A percentile compares a stretch with the other conserved stretches of the same genome.
These are phyloP conservation scores for Zymoseptoria passerinii DNA, from an alignment of 2,329 filamentous ascomycete species.

Conservation along the genomic window DNA sequence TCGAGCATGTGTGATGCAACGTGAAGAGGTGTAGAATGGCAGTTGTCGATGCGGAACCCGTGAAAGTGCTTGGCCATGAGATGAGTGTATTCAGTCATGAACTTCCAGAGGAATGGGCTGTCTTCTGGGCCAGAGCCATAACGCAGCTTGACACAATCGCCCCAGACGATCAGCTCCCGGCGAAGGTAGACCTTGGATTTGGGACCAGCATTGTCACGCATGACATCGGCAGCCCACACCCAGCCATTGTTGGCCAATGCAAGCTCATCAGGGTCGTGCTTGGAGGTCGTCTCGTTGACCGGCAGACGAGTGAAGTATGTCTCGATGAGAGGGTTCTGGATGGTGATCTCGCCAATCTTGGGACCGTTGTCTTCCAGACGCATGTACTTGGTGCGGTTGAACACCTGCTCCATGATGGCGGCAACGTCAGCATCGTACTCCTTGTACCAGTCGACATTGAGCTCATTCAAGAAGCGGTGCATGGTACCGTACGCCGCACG, in stretches of 20 bases:
- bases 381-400: constrained; percentile 90
- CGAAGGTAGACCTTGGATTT: constrained; percentile 88
- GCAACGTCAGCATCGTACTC: constrained; percentile 81
- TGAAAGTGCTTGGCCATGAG: constrained; percentile 91
- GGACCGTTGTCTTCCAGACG: constrained; percentile 89
- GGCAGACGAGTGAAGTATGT: constrained; percentile 90
- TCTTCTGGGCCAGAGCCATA: constrained; percentile 76
- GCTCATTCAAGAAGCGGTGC: constrained; percentile 62
- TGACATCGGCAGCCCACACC: constrained; percentile 95
- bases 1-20: constrained; percentile 94
- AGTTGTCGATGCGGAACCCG: constrained; percentile 95
- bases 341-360: constrained; percentile 69
- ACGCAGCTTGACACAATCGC: constrained; percentile 92
- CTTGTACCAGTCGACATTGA: constrained; percentile 82
- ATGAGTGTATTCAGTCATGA: constrained; percentile 87
- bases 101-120: constrained; percentile 89
- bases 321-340: constrained; percentile 76
- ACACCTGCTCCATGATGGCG: constrained; percentile 82
- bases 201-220: constrained; percentile 87
- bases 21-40: constrained; percentile 88
- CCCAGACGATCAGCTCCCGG: constrained; percentile 95
- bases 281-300: constrained; percentile 64
- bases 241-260: constrained; percentile 93
- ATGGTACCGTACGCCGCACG: constrained; percentile 46
- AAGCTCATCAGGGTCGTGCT: constrained; percentile 66